These are phyloP conservation scores for Penicillium hesseltinei DNA, from an alignment of 2,329 filamentous ascomycete genomes.

Conservation along the genomic window DNA sequence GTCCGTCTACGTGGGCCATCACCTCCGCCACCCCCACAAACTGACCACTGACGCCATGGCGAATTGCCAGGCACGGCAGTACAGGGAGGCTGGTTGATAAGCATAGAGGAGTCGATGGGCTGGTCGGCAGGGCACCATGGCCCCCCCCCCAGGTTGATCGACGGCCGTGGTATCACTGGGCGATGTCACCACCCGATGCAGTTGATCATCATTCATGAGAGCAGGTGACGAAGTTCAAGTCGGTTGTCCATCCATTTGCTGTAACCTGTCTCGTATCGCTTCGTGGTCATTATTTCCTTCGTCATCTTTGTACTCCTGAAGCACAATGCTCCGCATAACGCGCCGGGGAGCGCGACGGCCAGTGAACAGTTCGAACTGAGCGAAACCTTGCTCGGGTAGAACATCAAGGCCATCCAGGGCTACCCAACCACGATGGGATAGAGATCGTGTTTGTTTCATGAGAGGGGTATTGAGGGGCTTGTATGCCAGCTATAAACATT, in stretches of 20 bases:
- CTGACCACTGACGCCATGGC: neutral
- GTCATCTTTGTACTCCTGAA: slow-evolving; percentile 36
- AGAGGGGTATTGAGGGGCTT: slow-evolving; percentile 41
- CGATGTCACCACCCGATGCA: too few relatives aligned
- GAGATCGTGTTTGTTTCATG: slow-evolving; percentile 37
- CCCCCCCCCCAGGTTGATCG: neutral
- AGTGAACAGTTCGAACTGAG: slow-evolving; percentile 42
- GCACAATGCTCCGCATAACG: slow-evolving; percentile 38
- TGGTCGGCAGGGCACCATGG: neutral
- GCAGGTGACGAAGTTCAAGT: slow-evolving; percentile 55
- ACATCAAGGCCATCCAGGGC: slow-evolving; percentile 41
- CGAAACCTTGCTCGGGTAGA: slow-evolving; percentile 42
- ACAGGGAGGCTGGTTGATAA: neutral
- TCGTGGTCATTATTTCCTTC: slow-evolving; percentile 34
- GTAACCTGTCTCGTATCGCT: slow-evolving; percentile 30
- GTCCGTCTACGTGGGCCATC: too few relatives aligned
- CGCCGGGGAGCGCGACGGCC: slow-evolving; percentile 39
- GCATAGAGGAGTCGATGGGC: too few relatives aligned
- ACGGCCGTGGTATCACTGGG: neutral
- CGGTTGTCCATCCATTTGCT: slow-evolving; percentile 34
- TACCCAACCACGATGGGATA: slow-evolving; percentile 41
- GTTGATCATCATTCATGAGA: neutral
- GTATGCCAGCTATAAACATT: slow-evolving; percentile 37
- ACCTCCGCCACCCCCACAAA: too few relatives aligned
- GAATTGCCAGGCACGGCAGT: neutral